These are phyloP conservation scores for Fusarium sp. DNA, from an alignment of 2,329 filamentous ascomycete genomes.

Conservation along the genomic window DNA sequence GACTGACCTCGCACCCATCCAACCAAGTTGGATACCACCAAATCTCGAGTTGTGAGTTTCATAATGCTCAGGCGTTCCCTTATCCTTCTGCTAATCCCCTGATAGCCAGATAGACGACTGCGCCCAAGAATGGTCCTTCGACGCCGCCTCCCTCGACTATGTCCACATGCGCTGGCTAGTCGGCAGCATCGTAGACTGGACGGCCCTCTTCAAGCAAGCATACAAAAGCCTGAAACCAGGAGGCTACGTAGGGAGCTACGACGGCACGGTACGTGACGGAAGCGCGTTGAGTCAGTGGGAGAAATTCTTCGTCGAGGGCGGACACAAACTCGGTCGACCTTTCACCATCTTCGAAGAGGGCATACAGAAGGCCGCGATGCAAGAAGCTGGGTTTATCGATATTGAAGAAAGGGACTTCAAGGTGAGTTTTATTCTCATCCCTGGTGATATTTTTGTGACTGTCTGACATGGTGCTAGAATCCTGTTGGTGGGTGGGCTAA, in stretches of 20 bases:
- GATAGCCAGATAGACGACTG: conserved; percentile 19
- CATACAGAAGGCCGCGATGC: conserved; percentile 4
- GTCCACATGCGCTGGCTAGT: conserved; percentile 20
- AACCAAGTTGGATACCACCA: too few relatives aligned
- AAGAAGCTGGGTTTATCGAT: not conserved
- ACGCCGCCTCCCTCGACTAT: not conserved
- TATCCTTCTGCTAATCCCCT: not conserved
- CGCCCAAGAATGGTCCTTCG: conserved; percentile 1
- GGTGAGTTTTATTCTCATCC: not conserved
- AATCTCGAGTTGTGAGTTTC: too few relatives aligned
- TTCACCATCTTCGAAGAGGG: conserved; percentile 2
- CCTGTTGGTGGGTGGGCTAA: conserved; percentile 11
- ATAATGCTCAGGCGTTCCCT: too few relatives aligned
- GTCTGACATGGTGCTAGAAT: not conserved
- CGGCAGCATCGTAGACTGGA: not conserved
- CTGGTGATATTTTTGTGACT: not conserved
- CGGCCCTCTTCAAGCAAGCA: not conserved
- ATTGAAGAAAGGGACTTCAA: conserved; percentile 7
- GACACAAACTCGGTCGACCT: not conserved
- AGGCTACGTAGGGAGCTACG: not conserved
- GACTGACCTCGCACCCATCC: too few relatives aligned
- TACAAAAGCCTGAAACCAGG: conserved; percentile 8
- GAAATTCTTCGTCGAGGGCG: conserved; percentile 20
- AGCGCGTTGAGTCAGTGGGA: conserved; percentile 9
- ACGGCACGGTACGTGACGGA: not conserved